Evolutionary conservation across 139 green algal genomes (phyloP).

Genomic region (Yamagishiella unicocca): DNA sequence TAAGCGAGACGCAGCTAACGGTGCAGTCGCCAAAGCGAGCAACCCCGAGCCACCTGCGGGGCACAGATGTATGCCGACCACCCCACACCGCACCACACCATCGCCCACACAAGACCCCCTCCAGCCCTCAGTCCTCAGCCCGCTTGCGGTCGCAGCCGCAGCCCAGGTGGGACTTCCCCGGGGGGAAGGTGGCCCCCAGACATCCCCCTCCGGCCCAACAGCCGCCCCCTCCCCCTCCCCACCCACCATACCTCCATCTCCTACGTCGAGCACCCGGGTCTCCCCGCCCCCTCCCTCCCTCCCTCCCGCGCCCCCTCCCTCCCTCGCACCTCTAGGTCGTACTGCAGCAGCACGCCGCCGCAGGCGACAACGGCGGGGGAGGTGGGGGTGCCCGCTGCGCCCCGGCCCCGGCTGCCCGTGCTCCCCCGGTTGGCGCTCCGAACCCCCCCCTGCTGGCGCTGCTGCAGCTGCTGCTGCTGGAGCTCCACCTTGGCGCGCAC

Average conservation of each 20-base stretch:
- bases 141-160: too few relatives aligned
- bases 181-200: neutral
- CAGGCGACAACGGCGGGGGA: neutral
- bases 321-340: neutral
- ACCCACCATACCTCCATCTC: too few relatives aligned
- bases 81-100: too few relatives aligned
- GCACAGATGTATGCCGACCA: too few relatives aligned
- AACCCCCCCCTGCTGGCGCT: neutral
- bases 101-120: too few relatives aligned
- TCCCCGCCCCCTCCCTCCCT: too few relatives aligned
- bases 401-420: neutral
- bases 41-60: too few relatives aligned
- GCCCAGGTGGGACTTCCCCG: neutral
- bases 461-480: neutral
- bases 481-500: neutral
- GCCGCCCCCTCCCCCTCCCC: too few relatives aligned
- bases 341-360: neutral
- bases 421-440: neutral
- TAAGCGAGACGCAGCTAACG: too few relatives aligned
- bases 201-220: neutral
- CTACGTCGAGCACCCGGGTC: too few relatives aligned
- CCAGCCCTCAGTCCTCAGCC: too few relatives aligned
- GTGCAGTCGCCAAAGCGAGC: too few relatives aligned
- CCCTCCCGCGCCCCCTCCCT: neutral
- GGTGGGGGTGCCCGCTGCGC: neutral